A percentile compares a stretch with the other conserved stretches of the same genome.
Evolutionary conservation across 2,329 filamentous ascomycete genomes (phyloP).

Genomic region (Claviceps sp.): DNA sequence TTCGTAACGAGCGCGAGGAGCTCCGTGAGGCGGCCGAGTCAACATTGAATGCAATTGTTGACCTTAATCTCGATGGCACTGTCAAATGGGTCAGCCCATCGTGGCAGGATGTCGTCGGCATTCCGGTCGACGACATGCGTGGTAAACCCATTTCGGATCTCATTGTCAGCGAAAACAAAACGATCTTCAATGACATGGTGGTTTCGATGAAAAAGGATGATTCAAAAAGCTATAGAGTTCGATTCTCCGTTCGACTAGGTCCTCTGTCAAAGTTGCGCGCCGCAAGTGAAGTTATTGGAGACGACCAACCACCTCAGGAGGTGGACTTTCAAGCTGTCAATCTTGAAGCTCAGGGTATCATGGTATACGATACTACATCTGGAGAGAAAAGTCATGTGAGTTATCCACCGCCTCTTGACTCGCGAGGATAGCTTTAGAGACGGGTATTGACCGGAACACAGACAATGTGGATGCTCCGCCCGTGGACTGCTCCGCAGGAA

Average conservation of each 20-base stretch:
- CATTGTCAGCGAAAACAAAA: conserved; percentile 63
- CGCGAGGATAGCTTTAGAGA: background rate
- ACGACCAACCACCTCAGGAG: conserved; percentile 23
- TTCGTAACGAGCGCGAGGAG: conserved; percentile 85
- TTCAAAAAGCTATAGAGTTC: conserved; percentile 79
- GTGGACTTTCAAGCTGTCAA: conserved; percentile 41
- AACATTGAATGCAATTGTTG: conserved; percentile 90
- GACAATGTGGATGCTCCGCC: conserved; percentile 99
- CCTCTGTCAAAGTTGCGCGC: conserved; percentile 51
- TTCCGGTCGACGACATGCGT: conserved; percentile 55
- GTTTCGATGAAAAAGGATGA: conserved; percentile 88
- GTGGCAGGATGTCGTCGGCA: conserved; percentile 87
- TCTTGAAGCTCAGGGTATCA: conserved; percentile 92
- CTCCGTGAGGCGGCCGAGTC: conserved; percentile 91
- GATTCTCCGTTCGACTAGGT: conserved; percentile 61
- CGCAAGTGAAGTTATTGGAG: conserved; percentile 23
- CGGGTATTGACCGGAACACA: conserved; percentile 22
- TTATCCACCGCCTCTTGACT: conserved; percentile 9
- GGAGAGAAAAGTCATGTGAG: conserved; percentile 83
- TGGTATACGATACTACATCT: conserved; percentile 84
- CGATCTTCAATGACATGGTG: conserved; percentile 68
- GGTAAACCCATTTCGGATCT: conserved; percentile 69
- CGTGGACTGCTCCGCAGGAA: conserved; percentile 75
- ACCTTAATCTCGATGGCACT: conserved; percentile 77
- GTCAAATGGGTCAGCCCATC: conserved; percentile 95